Evolutionary conservation across 495 filamentous ascomycete species (phyloP), one percentile per base, ranked within the genome.

Genomic region (Xylaria longipes): DNA sequence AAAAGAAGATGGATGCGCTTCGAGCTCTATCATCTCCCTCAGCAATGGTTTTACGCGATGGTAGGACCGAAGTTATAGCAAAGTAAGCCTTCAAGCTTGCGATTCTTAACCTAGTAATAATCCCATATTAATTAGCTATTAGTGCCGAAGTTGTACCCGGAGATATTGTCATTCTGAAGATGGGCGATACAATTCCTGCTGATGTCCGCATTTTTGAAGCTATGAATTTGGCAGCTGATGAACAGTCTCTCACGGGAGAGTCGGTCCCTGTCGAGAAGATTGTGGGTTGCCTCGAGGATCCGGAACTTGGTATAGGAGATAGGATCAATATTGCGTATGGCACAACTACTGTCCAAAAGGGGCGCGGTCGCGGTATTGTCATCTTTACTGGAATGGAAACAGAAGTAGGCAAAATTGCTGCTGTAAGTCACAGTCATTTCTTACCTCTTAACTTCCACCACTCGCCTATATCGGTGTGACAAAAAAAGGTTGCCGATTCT

Each of bases 1-100:
- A 95, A 77, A 92, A 95, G 83, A 94, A 91, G 70, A 95, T 97
- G 86, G 89, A 95, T 54, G 92, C 92, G 29, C 85, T 97, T 15
- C 84, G 92, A 46, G 89, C 90, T 37, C 84, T 97, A 9, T 94
- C 91, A 1, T 92, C 94, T 3, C 94, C 94, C 62, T 90, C 90
- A 72, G 94, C 94, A 37, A 88, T 84, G 68, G 93, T 92, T 4
- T 81, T 97, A 6, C 90, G 94, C 50, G 89, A 94, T 77, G 92
- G 93, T 1, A 86, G 87, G 54, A 84, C 87, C 15, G 78, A 84
- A 33, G 88, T 88, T 27, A 84, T 96, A 64, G 88, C 92, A 25
- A 88, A 86, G 85, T 86, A 78, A 76, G 82, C 77, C 11, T 2
- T 31, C 27, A 12, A 22, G 14, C 14, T 70, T 25, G 22, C 29